phyloP scores from a whole-genome alignment of 805 yeast species.

The Nakazawaea anatomiae region DNA sequence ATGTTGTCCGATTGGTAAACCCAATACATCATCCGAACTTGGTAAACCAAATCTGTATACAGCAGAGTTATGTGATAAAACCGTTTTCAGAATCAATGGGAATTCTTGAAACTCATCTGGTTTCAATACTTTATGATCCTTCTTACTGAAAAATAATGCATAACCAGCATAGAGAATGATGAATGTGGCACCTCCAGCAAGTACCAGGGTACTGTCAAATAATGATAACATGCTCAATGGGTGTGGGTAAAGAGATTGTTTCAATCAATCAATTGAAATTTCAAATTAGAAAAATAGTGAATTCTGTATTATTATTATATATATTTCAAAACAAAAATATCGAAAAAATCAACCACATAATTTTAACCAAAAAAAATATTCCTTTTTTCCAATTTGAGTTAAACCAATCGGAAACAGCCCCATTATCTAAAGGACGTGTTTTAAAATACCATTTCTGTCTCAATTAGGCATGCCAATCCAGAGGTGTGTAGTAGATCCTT shows the following conservation, averaged over 20 bases:
- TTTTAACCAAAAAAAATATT: neutral
- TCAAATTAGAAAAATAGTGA: neutral
- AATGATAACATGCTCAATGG: neutral
- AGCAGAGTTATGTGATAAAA: conserved; percentile 75
- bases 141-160: conserved; percentile 27
- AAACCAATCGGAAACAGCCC: neutral
- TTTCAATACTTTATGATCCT: conserved; percentile 48
- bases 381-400: conserved; percentile 2
- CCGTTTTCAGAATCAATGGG: conserved; percentile 72
- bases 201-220: neutral
- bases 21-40: conserved; percentile 63
- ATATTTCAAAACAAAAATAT: neutral
- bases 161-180: conserved; percentile 26
- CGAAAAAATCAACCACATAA: neutral
- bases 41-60: conserved; percentile 83
- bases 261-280: neutral
- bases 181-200: conserved; percentile 25
- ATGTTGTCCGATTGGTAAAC: conserved; percentile 94
- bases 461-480: no score
- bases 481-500: no score
- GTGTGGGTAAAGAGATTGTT: neutral
- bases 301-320: no score
- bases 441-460: no score
- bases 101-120: conserved; percentile 69
- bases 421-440: neutral